A percentile compares a stretch with the other conserved stretches of the same genome.
phyloP scores from a whole-genome alignment of 495 filamentous ascomycete genomes.

The Lophiotrema nucula region DNA sequence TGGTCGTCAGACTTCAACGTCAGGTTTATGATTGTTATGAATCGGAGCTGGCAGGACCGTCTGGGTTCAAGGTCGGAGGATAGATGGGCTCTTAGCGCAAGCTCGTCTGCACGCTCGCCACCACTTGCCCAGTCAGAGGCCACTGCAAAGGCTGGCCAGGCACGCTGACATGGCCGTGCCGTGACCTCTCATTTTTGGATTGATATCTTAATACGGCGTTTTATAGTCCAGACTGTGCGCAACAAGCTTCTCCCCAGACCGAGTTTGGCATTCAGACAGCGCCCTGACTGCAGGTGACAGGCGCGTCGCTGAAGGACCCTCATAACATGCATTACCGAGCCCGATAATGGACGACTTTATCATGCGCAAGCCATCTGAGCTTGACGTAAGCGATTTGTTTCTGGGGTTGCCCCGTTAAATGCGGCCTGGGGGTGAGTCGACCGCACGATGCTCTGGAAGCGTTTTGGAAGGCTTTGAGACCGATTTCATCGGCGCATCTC shows the following conservation, averaged over 20 bases:
- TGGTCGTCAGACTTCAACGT: slow-evolving; percentile 23
- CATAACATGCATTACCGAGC: slow-evolving; percentile 37
- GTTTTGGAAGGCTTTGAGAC: slow-evolving; percentile 25
- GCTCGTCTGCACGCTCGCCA: slow-evolving; percentile 21
- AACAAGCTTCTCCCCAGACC: slow-evolving; percentile 17
- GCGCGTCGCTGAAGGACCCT: slow-evolving; percentile 16
- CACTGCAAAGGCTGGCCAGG: slow-evolving; percentile 12
- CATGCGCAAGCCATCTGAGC: slow-evolving; percentile 23
- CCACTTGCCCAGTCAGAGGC: slow-evolving; percentile 22
- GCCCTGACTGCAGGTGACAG: slow-evolving; percentile 25
- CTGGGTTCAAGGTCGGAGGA: slow-evolving; percentile 7
- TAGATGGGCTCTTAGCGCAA: slow-evolving; percentile 20
- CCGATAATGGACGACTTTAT: slow-evolving; percentile 31
- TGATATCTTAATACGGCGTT: slow-evolving; percentile 22
- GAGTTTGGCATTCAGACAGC: slow-evolving; percentile 16
- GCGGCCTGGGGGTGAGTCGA: neutral
- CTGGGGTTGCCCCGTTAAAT: slow-evolving; percentile 24
- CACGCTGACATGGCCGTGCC: slow-evolving; percentile 27
- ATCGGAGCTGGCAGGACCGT: slow-evolving; percentile 29
- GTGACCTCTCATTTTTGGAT: slow-evolving; percentile 27
- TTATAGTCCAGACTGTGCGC: slow-evolving; percentile 27
- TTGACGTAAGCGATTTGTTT: slow-evolving; percentile 35
- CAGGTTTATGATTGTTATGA: slow-evolving; percentile 15
- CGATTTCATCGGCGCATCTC: slow-evolving; percentile 23
- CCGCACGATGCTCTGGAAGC: slow-evolving; percentile 18